phyloP scores from a whole-genome alignment of 148 eudicot species.

The Hydrangea macrophylla region DNA sequence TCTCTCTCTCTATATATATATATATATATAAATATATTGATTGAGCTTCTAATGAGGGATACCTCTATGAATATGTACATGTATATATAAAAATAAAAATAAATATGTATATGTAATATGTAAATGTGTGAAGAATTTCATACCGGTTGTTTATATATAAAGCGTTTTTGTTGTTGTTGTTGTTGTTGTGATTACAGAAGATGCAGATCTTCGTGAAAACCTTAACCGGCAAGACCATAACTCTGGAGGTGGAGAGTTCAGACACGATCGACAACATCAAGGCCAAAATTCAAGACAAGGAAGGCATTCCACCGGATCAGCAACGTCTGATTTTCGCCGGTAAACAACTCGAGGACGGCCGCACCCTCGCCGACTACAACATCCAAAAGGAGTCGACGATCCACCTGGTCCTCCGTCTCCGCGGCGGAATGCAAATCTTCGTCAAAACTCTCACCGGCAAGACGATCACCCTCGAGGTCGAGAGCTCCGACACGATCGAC shows the following conservation, averaged over 20 bases:
- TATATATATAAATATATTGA: too few species aligned
- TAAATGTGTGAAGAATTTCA: too few species aligned
- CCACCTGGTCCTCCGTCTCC: slow-evolving; percentile 1
- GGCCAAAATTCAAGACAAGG: slow-evolving; percentile 3
- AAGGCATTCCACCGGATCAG: slow-evolving; percentile 8
- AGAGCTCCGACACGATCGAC: slow-evolving; percentile 9
- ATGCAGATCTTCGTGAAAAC: slow-evolving; percentile 11
- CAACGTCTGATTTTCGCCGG: slow-evolving; percentile 9
- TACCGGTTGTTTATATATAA: too few species aligned
- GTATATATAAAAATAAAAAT: too few species aligned
- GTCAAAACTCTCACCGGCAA: slow-evolving; percentile 8
- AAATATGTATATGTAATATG: too few species aligned
- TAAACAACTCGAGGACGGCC: slow-evolving; percentile 1
- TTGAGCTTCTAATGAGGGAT: too few species aligned
- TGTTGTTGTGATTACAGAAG: slow-evolving; percentile 10
- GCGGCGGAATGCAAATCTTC: slow-evolving; percentile 8
- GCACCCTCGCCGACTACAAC: background rate
- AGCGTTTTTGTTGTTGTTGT: background rate
- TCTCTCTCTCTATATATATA: too few species aligned
- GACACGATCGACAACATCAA: slow-evolving; percentile 4
- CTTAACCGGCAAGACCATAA: slow-evolving; percentile 4
- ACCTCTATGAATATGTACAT: too few species aligned
- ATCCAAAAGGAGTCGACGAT: background rate
- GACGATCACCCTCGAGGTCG: slow-evolving; percentile 4
- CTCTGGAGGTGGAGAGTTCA: slow-evolving; percentile 1